Base-by-base conservation (phyloP, 768 basidiomycete species). In the Trametes sanguinea region DNA sequence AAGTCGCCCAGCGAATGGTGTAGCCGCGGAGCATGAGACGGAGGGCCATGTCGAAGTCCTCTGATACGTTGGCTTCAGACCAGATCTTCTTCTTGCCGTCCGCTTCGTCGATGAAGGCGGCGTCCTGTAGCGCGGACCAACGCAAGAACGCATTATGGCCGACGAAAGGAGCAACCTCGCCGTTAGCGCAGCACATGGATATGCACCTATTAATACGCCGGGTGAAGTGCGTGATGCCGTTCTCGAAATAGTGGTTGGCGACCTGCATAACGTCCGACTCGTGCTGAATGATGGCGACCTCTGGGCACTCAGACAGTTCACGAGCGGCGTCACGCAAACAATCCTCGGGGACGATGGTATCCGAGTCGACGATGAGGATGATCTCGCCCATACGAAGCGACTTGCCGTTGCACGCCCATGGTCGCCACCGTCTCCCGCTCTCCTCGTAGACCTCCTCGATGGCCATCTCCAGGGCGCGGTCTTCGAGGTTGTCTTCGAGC, bases 241-340 rank as follows among this genome's bases (percentile, higher is more conserved):
- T 94, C 72, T 96, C 94, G 69, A 95, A 95, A 76, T 90, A 95
- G 73, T 94, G 88, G 72, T 89, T 79, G 0, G 88, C 92, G 57
- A 94, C 92, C 74, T 95, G 91, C 88, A 94, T 92, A 66, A 95
- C 92, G 67, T 92, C 90, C 85, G 90, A 92, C 68, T 90, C 90
- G 71, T 96, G 94, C 71, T 95, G 94, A 55, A 96, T 89, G 76
- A 96, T 93, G 1, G 86, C 92, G 35, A 94, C 85, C 46, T 93
- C 88, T 0, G 90, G 92, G 65, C 88, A 88, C 73, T 89, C 88
- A 16, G 84, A 77, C 61, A 96, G 81, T 71, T 96, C 94, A 42
- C 90, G 85, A 5, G 92, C 93, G 0, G 94, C 94, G 76, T 95
- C 93, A 58, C 92, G 83, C 73, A 96, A 87, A 72, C 92, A 95